These are phyloP conservation scores for Malbranchea zuffiana DNA, from an alignment of 2,329 filamentous ascomycete genomes.

Conservation along the genomic window DNA sequence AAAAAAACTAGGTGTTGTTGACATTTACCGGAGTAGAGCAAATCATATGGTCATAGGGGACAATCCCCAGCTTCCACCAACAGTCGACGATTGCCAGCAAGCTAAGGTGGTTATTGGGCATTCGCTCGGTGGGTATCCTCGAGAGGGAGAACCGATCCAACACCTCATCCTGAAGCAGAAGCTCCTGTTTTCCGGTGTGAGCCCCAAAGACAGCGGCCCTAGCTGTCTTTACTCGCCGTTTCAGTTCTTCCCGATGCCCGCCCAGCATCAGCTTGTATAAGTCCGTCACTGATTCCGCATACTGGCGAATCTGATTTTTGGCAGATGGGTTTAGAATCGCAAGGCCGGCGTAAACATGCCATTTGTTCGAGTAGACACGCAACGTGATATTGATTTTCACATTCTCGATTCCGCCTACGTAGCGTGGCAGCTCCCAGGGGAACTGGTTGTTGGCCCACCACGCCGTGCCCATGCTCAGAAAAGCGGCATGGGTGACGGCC, in stretches of 20 bases:
- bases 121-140: conserved; percentile 52
- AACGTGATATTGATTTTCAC: conserved; percentile 98
- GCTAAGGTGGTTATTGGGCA: conserved; percentile 87
- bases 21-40: conserved; percentile 73
- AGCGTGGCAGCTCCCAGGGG: conserved; percentile 92
- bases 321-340: conserved; percentile 94
- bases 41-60: conserved; percentile 99
- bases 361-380: conserved; percentile 96
- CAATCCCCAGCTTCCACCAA: conserved; percentile 87
- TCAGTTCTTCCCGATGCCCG: conserved; percentile 65
- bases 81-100: conserved; percentile 96
- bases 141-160: conserved; percentile 83
- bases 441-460: conserved; percentile 95
- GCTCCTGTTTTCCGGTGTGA: conserved; percentile 44
- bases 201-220: conserved; percentile 58
- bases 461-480: conserved; percentile 93
- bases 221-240: conserved; percentile 64
- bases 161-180: conserved; percentile 68
- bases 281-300: conserved; percentile 82
- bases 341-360: conserved; percentile 97
- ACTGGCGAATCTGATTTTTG: conserved; percentile 84
- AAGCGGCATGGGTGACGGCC: conserved; percentile 93
- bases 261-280: conserved; percentile 95
- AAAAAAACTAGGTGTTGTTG: conserved; percentile 3
- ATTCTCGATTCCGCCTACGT: conserved; percentile 95